phyloP scores from a whole-genome alignment of 2,329 filamentous ascomycete species.

The Dothistroma pini region DNA sequence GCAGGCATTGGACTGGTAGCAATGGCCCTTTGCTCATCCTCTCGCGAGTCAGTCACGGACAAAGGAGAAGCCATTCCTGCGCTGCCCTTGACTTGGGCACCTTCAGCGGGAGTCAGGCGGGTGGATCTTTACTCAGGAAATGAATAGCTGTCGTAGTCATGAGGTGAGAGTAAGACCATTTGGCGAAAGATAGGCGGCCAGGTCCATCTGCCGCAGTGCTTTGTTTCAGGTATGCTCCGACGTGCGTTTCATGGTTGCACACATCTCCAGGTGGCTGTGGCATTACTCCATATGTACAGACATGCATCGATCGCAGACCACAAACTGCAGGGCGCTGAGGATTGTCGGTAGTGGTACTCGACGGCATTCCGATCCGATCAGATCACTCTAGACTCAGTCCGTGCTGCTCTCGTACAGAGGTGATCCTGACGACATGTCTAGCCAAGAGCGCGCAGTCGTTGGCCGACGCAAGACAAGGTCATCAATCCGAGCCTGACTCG shows the following conservation, averaged over 20 bases:
- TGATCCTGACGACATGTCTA: conserved; percentile 1
- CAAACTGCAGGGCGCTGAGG: background rate
- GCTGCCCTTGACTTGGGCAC: background rate
- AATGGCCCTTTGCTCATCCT: background rate
- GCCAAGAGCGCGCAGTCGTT: background rate
- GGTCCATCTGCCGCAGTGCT: background rate
- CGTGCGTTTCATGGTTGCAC: conserved; percentile 10
- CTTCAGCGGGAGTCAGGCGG: too few relatives aligned
- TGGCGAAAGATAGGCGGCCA: background rate
- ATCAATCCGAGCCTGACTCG: background rate
- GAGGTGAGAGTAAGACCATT: background rate
- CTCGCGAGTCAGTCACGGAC: background rate
- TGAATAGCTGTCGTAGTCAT: background rate
- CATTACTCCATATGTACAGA: conserved; percentile 5
- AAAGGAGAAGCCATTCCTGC: background rate
- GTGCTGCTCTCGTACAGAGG: background rate
- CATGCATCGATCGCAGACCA: conserved; percentile 11
- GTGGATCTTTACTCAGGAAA: background rate
- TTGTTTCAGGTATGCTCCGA: conserved; percentile 14
- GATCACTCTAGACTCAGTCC: background rate
- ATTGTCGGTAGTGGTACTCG: background rate
- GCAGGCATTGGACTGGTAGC: background rate
- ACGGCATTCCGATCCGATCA: background rate
- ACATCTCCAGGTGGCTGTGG: conserved; percentile 5
- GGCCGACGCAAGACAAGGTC: background rate